Base-by-base conservation (phyloP, 768 basidiomycete species). In the Gymnopilus junonius region DNA sequence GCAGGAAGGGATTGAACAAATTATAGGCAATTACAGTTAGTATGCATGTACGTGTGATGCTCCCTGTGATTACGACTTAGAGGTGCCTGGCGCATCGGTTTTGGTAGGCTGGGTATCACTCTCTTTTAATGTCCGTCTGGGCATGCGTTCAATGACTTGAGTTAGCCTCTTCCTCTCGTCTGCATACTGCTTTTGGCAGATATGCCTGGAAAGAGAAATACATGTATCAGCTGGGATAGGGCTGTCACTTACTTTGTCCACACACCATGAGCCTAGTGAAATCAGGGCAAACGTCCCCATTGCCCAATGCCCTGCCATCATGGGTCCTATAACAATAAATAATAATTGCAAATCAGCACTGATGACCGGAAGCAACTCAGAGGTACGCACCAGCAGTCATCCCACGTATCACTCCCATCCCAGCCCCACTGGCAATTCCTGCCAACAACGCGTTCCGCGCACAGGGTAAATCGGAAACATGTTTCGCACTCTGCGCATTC, bases 381-480 rank as follows among this genome's bases (percentile, higher is more conserved):
- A 32, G n/a, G 10, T 2, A 80, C 88, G 59, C 73, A 92, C 92
- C 79, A 11, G 85, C 76, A 69, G 83, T 83, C 68, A 93, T 74
- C 2, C 86, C 88, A 59, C 92, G 84, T 58, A 94, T 85, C 58
- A 90, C 79, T 20, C 93, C 93, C 58, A 94, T 84, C 1, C 91
- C 93, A 1, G 82, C 82, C 14, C 93, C 93, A 61, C 89, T 87
- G n/a, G 87, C 89, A 67, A 94, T 93, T 14, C 93, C 93, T 55
- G 83, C 85, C 66, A 94, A 76, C 37, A 94, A 76, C 70, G 90
- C 90, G 63, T 85, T 89, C 37, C 93, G 82, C 51, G 89, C 90
- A 70, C 93, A 94, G 2, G 92, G 93, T 11, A 93, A 81, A 67
- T 92, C 85, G 55, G 82, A 81, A 53, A 94, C 82, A 71, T 86